Evolutionary conservation across 257 asterid genomes (phyloP).

Genomic region (Buddleja alternifolia): DNA sequence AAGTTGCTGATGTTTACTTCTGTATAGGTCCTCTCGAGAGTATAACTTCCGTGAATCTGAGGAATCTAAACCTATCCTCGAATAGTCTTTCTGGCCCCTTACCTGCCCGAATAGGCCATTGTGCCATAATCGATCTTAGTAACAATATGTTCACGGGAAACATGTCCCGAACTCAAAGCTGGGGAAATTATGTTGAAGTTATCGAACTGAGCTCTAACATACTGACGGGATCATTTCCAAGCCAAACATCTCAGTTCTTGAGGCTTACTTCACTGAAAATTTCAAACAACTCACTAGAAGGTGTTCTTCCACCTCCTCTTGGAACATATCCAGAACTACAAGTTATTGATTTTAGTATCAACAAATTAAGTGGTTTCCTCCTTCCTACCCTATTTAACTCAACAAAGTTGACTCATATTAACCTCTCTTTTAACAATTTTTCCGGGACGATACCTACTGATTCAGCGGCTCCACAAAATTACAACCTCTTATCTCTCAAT

Average conservation of each 20-base stretch:
- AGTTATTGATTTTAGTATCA: constrained; percentile 64
- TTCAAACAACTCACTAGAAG: constrained; percentile 82
- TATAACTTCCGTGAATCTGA: constrained; percentile 59
- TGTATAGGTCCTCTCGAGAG: constrained; percentile 69
- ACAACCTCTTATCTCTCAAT: constrained; percentile 52
- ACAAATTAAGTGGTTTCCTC: constrained; percentile 60
- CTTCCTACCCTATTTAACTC: constrained; percentile 67
- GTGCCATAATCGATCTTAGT: constrained; percentile 76
- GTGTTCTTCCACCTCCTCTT: constrained; percentile 59
- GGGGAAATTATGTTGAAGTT: constrained; percentile 81
- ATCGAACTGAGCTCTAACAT: constrained; percentile 72
- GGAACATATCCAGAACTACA: constrained; percentile 63
- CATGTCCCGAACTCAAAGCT: constrained; percentile 63
- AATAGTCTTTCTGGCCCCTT: constrained; percentile 74
- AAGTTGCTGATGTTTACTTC: constrained; percentile 28
- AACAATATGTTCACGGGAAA: constrained; percentile 70
- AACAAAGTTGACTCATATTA: constrained; percentile 46
- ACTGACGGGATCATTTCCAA: constrained; percentile 55
- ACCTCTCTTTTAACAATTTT: constrained; percentile 72
- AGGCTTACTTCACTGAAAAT: constrained; percentile 74
- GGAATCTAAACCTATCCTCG: constrained; percentile 67
- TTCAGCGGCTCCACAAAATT: constrained; percentile 35
- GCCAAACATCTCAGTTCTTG: constrained; percentile 69
- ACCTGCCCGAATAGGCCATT: constrained; percentile 68
- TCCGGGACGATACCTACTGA: constrained; percentile 55